Conservation (phyloP, 176 grass and related monocot genomes). For the Aegilops umbellulata region DNA sequence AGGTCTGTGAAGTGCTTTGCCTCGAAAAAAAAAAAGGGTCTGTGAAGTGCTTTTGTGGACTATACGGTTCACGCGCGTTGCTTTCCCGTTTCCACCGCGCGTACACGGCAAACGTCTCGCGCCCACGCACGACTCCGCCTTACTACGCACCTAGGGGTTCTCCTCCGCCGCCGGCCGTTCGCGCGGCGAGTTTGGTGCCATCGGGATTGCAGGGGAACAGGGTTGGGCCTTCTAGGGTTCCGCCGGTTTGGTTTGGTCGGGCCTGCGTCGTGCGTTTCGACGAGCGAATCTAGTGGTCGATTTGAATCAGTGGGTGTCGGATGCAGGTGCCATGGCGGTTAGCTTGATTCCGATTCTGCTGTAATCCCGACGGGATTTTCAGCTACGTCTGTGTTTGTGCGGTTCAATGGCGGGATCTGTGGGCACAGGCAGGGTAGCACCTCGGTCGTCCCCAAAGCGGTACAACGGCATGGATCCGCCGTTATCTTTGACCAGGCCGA, state of each 20-base stretch:
- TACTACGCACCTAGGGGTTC: neutral
- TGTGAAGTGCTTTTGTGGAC: too few species aligned
- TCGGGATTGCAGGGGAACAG: neutral
- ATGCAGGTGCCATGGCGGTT: too few species aligned
- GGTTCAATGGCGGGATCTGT: conserved; percentile 50
- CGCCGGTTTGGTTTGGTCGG: neutral
- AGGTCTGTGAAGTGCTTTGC: too few species aligned
- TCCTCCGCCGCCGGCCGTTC: neutral
- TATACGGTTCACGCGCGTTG: too few species aligned
- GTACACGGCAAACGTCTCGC: neutral
- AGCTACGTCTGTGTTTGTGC: neutral
- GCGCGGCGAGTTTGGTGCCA: neutral
- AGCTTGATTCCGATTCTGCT: neutral
- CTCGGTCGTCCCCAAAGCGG: conserved; percentile 45
- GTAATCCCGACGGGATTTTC: neutral
- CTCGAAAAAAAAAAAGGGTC: too few species aligned
- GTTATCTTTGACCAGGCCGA: conserved; percentile 59
- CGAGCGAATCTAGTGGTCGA: neutral
- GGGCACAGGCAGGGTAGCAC: conserved; percentile 3
- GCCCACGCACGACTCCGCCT: neutral
- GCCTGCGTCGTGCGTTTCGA: neutral
- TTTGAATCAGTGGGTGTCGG: neutral
- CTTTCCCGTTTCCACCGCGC: neutral
- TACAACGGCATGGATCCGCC: conserved; percentile 62
- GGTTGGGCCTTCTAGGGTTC: conserved; percentile 6